Evolutionary conservation across 495 filamentous ascomycete species (phyloP), one percentile per base, ranked within the genome.

Genomic region (Penicillium mononematosum): DNA sequence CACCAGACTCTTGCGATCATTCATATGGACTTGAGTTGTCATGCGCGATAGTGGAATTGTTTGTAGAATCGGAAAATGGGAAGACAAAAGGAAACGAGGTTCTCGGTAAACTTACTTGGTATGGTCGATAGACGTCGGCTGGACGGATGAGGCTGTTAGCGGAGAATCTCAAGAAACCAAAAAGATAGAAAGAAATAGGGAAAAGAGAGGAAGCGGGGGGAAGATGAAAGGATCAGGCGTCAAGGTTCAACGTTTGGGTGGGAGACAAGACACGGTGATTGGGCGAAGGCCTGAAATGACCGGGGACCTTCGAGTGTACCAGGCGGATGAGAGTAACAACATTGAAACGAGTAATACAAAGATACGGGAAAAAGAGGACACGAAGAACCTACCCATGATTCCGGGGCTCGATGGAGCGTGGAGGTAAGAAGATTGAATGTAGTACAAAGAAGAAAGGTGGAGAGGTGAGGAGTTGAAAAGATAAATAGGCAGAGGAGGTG

Each of bases 41-140:
- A 39, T 38, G 42, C 43, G 42, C 43, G 42, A 50, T n/a, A 7
- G n/a, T 39, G 36, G 16, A 39, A 39, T 39, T 2, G 14, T 6
- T 42, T 58, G 45, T 54, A 55, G 39, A 52, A 25, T 38, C 45
- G 48, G 20, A 17, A 25, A 41, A 41, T n/a, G 43, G 22, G 22
- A 50, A 25, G 24, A 36, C 12, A 38, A 55, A 39, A 10, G 45
- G 24, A 50, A 50, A 47, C 14, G 41, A 7, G 36, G 14, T 60
- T 22, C 12, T 12, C 38, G 31, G 45, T 34, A 42, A 38, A 82
- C 80, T 78, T 75, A 82, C 80, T 74, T 76, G 75, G 62, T 73
- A 75, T 61, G 80, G 80, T 42, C 80, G 80, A 71, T 82, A 82
- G 41, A 81, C 76, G 78, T 82, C 80, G 63, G 77, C 79, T 78